Evolutionary conservation across 2,329 filamentous ascomycete genomes (phyloP), one percentile per base, ranked within the genome.

Genomic region (Daldinia sp.): DNA sequence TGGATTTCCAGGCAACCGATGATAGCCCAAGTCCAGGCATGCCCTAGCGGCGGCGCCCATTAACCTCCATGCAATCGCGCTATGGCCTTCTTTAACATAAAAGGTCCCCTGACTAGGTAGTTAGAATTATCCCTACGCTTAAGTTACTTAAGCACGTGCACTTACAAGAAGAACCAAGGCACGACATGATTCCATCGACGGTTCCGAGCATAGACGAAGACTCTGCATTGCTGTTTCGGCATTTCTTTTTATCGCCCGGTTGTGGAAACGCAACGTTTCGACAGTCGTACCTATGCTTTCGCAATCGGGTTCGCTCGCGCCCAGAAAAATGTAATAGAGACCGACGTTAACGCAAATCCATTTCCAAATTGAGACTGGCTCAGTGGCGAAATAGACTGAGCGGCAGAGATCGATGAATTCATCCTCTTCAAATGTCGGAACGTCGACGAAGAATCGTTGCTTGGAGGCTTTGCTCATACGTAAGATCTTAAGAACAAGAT

Each of bases 271-370:
- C 50, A 73, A 65, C 2, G 2, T 58, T 26, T 71, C 74, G 3
- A 60, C 33, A 6, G 66, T 70, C 1, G 56, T 72, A 13, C 61
- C 70, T 37, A 72, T 56, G 6, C 68, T 67, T n/a, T 23, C 46
- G 30, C 65, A 72, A 10, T 42, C 65, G 6, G 7, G 51, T 26
- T 67, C 59, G 10, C 33, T 67, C 2, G 69, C 15, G 0, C 67
- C 72, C 2, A 64, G 26, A 28, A 76, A 75, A 15, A 78, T 65
- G 35, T 71, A 71, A 51, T 74, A 72, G 1, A 78, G 73, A 3
- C 74, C 75, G 2, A 74, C 70, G 30, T 78, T 77, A 6, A 76
- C 76, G 23, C 67, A 68, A 28, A 74, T 74, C 76, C 76, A 78
- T 12, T 65, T 71, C 70, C 72, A 74, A 7, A 76, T 60, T 9